These are phyloP conservation scores for Aureobasidium sp. DNA, from an alignment of 2,329 filamentous ascomycete genomes.

Conservation along the genomic window DNA sequence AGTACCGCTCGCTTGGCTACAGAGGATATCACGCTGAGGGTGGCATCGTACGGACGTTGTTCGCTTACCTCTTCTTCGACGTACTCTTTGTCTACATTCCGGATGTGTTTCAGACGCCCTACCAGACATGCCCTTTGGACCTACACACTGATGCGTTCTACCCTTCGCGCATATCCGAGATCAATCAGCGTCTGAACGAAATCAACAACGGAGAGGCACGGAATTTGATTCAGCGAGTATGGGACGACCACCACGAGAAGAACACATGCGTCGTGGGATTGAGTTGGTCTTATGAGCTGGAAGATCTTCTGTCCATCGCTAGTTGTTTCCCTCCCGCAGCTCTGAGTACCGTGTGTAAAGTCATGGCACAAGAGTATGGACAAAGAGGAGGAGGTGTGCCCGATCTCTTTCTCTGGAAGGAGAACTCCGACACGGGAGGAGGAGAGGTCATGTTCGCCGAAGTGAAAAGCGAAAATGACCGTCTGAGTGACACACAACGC, in stretches of 20 bases:
- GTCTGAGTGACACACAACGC: conserved; percentile 89
- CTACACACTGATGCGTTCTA: conserved; percentile 92
- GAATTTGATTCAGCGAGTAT: conserved; percentile 59
- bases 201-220: conserved; percentile 77
- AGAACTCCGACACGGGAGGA: conserved; percentile 19
- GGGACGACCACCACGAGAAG: conserved; percentile 59
- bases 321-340: conserved; percentile 72
- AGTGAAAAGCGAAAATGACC: conserved; percentile 65
- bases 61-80: conserved; percentile 82
- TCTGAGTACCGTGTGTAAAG: conserved; percentile 78
- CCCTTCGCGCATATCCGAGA: conserved; percentile 74
- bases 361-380: conserved; percentile 91
- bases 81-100: conserved; percentile 88
- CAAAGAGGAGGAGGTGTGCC: conserved; percentile 82
- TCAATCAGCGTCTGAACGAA: conserved; percentile 77
- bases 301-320: conserved; percentile 73
- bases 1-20: conserved; percentile 78
- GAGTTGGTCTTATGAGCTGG: conserved; percentile 78
- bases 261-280: conserved; percentile 85
- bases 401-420: conserved; percentile 83
- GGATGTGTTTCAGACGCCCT: conserved; percentile 94
- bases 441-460: conserved; percentile 37
- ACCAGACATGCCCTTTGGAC: conserved; percentile 89
- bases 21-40: conserved; percentile 94
- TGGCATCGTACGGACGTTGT: conserved; percentile 80